These are phyloP conservation scores for Tricholoma flavovirens DNA, from an alignment of 768 basidiomycete species.

Conservation along the genomic window DNA sequence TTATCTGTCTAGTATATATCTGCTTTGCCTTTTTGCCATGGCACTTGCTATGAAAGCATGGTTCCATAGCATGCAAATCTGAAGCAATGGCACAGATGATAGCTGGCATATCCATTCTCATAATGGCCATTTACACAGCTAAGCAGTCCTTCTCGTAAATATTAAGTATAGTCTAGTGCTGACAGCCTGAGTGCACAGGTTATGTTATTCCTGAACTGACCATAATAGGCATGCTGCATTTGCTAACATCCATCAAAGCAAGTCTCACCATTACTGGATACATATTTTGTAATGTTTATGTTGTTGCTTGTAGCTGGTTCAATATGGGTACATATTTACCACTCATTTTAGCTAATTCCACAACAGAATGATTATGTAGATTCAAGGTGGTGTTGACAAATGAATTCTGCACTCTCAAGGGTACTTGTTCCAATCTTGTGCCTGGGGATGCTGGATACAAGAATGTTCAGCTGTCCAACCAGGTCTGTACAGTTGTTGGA, in stretches of 20 bases:
- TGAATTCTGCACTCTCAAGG: constrained; percentile 71
- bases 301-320: constrained; percentile 31
- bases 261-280: constrained; percentile 10
- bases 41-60: constrained; percentile 66
- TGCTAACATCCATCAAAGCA: constrained; percentile 64
- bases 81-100: constrained; percentile 59
- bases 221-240: too few relatives aligned
- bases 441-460: constrained; percentile 63
- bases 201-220: constrained; percentile 57
- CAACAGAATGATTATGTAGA: constrained; percentile 25
- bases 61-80: constrained; percentile 60
- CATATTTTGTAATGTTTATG: background rate
- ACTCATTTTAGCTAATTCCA: background rate
- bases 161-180: too few relatives aligned
- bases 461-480: constrained; percentile 50
- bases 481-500: constrained; percentile 73
- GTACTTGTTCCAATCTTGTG: constrained; percentile 52
- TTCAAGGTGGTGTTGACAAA: constrained; percentile 77
- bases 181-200: too few relatives aligned
- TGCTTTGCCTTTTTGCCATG: constrained; percentile 50
- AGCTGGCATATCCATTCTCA: constrained; percentile 37
- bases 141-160: too few relatives aligned
- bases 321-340: constrained; percentile 28
- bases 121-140: constrained; percentile 52
- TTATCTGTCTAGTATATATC: constrained; percentile 39